Conservation (phyloP, 2,329 filamentous ascomycete species). For the Dothistroma pini region DNA sequence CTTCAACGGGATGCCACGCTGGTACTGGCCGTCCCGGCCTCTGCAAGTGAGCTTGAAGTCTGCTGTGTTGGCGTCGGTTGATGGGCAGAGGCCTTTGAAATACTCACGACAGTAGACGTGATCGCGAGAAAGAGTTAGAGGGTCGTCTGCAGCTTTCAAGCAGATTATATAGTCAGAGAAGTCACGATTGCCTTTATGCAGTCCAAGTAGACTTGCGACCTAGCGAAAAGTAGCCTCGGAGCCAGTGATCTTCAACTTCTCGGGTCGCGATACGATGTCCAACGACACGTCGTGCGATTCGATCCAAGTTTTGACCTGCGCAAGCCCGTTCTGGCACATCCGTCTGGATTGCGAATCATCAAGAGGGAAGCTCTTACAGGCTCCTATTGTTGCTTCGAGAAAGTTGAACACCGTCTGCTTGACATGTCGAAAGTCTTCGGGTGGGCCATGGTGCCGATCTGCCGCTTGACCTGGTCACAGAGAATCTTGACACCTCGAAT, state of each 20-base stretch:
- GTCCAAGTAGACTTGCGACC: background rate
- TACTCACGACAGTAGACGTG: slow-evolving; percentile 13
- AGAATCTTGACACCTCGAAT: background rate
- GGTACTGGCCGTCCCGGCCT: background rate
- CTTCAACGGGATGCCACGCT: background rate
- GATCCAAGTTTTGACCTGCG: background rate
- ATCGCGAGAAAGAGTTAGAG: background rate
- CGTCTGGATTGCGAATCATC: background rate
- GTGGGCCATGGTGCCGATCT: background rate
- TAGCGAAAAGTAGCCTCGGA: background rate
- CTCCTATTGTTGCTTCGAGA: background rate
- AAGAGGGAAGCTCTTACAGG: background rate
- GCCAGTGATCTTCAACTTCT: background rate
- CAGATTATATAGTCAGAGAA: slow-evolving; percentile 10
- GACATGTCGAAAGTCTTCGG: background rate
- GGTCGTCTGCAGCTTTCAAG: slow-evolving; percentile 7
- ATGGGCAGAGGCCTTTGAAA: slow-evolving; percentile 6
- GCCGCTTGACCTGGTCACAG: background rate
- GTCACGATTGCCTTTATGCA: background rate
- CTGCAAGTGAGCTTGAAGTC: slow-evolving; percentile 3
- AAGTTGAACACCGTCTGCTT: background rate
- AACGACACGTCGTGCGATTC: background rate
- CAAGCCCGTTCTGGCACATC: background rate
- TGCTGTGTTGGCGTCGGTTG: background rate
- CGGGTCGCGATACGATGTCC: background rate